These are phyloP conservation scores for Lindgomyces ingoldianus DNA, from an alignment of 495 filamentous ascomycete species.

Conservation along the genomic window DNA sequence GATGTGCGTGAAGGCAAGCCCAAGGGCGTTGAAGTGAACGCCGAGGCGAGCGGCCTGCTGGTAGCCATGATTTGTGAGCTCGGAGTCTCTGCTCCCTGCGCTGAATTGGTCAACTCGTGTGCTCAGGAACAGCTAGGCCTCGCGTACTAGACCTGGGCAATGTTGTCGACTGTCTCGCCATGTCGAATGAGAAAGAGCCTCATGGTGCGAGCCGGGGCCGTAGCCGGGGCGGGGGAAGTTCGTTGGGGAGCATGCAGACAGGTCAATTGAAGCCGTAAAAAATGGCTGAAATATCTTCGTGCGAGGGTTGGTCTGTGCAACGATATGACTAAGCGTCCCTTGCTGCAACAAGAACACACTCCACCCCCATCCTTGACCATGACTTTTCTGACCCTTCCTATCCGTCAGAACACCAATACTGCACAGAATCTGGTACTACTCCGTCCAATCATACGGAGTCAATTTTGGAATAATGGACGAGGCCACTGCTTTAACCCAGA, in stretches of 20 bases:
- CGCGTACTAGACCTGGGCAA: conserved; percentile 70
- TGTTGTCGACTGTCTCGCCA: conserved; percentile 86
- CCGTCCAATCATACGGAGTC: too few relatives aligned
- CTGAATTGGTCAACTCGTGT: conserved; percentile 48
- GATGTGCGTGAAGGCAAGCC: conserved; percentile 57
- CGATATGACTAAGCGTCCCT: conserved; percentile 5
- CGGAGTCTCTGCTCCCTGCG: conserved; percentile 76
- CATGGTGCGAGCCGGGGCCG: conserved; percentile 49
- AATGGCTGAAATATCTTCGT: not conserved
- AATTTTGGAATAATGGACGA: too few relatives aligned
- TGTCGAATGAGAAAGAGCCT: conserved; percentile 78
- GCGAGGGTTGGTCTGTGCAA: not conserved
- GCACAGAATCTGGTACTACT: too few relatives aligned
- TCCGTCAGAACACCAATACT: too few relatives aligned
- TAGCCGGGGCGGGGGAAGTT: not conserved
- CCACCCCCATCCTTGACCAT: too few relatives aligned
- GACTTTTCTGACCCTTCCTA: too few relatives aligned
- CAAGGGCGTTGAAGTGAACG: conserved; percentile 55
- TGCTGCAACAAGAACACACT: too few relatives aligned
- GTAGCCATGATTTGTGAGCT: conserved; percentile 78
- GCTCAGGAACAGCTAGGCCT: not conserved
- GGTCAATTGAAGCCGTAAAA: not conserved
- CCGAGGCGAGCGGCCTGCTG: conserved; percentile 70
- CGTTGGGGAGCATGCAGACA: conserved; percentile 3
- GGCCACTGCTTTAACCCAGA: too few relatives aligned